phyloP scores from a whole-genome alignment of 352 stramenopile genomes.

The Phytophthora cactorum region DNA sequence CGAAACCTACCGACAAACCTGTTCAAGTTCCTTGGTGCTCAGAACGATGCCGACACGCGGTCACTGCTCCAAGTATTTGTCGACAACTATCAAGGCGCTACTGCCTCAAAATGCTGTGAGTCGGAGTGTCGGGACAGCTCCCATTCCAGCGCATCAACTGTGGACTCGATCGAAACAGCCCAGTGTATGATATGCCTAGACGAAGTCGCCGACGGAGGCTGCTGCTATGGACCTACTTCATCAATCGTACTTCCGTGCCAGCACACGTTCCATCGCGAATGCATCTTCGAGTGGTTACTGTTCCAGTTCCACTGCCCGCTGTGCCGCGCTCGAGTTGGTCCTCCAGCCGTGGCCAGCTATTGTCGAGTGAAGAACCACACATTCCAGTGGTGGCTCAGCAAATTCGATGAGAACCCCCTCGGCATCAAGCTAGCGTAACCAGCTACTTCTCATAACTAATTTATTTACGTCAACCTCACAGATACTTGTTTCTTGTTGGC shows the following conservation, averaged over 20 bases:
- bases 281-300: slow-evolving; percentile 75
- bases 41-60: slow-evolving; percentile 51
- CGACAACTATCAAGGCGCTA: slow-evolving; percentile 48
- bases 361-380: slow-evolving; percentile 22
- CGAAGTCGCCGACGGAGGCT: slow-evolving; percentile 23
- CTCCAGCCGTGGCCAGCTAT: slow-evolving; percentile 35
- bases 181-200: slow-evolving; percentile 58
- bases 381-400: slow-evolving; percentile 28
- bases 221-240: slow-evolving; percentile 2
- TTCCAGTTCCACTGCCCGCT: slow-evolving; percentile 73
- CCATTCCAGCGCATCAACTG: slow-evolving; percentile 37
- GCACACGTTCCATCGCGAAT: slow-evolving; percentile 75
- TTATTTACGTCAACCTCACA: slow-evolving; percentile 8
- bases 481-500: too few species aligned
- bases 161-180: slow-evolving; percentile 29
- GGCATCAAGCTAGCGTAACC: slow-evolving; percentile 1
- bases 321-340: slow-evolving; percentile 55
- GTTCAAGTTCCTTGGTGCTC: slow-evolving; percentile 60
- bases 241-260: slow-evolving; percentile 56
- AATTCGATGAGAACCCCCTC: slow-evolving; percentile 25
- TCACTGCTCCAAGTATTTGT: slow-evolving; percentile 74
- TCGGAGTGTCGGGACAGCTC: slow-evolving; percentile 22
- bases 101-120: slow-evolving; percentile 3
- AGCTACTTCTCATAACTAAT: slow-evolving; percentile 13
- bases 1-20: slow-evolving; percentile 48